phyloP scores from a whole-genome alignment of 768 basidiomycete genomes.

The Pisolithus marmoratus region DNA sequence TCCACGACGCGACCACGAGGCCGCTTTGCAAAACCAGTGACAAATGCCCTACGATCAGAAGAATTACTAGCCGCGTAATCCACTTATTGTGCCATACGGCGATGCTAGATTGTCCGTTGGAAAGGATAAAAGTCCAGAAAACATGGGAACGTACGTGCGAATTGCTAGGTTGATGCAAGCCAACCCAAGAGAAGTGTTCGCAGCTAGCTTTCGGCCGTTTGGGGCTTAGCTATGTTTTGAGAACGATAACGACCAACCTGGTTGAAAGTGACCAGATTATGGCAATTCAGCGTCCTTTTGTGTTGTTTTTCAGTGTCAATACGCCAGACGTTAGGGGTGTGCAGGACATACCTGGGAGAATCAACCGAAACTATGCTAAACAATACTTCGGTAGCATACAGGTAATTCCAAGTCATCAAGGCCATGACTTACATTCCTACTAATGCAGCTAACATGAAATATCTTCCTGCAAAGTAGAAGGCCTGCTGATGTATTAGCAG shows the following conservation, averaged over 20 bases:
- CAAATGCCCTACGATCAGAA: constrained; percentile 66
- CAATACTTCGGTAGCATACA: neutral
- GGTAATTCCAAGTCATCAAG: neutral
- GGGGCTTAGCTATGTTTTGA: neutral
- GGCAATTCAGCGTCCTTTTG: constrained; percentile 36
- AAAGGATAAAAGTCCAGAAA: neutral
- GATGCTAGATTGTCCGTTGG: constrained; percentile 33
- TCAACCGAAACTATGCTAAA: constrained; percentile 32
- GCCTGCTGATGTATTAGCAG: constrained; percentile 21
- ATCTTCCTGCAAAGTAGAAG: constrained; percentile 43
- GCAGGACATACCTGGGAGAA: constrained; percentile 25
- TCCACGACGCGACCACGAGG: constrained; percentile 53
- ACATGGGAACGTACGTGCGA: constrained; percentile 32
- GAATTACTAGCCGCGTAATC: constrained; percentile 43
- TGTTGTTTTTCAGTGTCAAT: neutral
- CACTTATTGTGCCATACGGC: constrained; percentile 62
- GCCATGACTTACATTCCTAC: constrained; percentile 37
- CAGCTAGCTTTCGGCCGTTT: constrained; percentile 29
- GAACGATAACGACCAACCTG: constrained; percentile 27
- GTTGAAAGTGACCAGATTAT: constrained; percentile 43
- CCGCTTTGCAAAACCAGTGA: constrained; percentile 64
- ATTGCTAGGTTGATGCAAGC: constrained; percentile 44
- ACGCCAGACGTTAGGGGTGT: neutral
- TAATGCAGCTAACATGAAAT: constrained; percentile 38
- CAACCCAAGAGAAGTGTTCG: constrained; percentile 38